Evolutionary conservation across 257 asterid genomes (phyloP), one percentile per base, ranked within the genome.

Genomic region (Solanum etuberosum): DNA sequence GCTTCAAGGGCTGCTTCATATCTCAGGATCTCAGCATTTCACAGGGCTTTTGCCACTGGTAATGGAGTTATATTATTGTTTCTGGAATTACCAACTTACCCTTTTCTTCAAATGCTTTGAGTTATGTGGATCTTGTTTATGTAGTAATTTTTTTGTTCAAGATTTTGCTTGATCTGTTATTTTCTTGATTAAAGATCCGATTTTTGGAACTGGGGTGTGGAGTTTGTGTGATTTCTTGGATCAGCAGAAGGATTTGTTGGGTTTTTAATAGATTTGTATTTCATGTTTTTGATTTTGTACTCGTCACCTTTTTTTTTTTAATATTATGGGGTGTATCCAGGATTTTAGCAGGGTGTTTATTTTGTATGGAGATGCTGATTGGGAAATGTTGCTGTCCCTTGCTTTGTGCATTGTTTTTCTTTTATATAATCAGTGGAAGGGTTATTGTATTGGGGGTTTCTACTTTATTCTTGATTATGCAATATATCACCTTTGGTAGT

Each of bases 1-100:
- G 98, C 98, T 54, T 89, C 93, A 9, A 94, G 88, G 88, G 94
- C 94, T 86, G 99, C 98, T 94, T 94, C 98, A 2, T 92, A 87
- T 89, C 93, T 96, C 31, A 92, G 90, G 98, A 94, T 96, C 97
- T 94, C 97, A 48, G 90, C 88, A 85, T 94, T 91, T 83, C 88
- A 87, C 91, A 91, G 98, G 90, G 98, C 95, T 84, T 95, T 95
- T 83, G 98, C 98, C 84, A 94, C 98, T 83, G 98, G 98, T 95
- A 89, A 80, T 86, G n/a, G 25, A 27, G 25, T 43, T 10, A 9
- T 48, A 1, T 8, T 48, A 20, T 9, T 80, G 16, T 46, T 29
- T 46, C 68, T 80, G 34, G 25, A 29, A 42, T 43, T 46, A 43
- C 38, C 63, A 38, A 2, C 57, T 27, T 54, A 80, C 7, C 23